These are phyloP conservation scores for Saccharomyces hybrid DNA, from an alignment of 1,139 yeast species.

Conservation along the genomic window DNA sequence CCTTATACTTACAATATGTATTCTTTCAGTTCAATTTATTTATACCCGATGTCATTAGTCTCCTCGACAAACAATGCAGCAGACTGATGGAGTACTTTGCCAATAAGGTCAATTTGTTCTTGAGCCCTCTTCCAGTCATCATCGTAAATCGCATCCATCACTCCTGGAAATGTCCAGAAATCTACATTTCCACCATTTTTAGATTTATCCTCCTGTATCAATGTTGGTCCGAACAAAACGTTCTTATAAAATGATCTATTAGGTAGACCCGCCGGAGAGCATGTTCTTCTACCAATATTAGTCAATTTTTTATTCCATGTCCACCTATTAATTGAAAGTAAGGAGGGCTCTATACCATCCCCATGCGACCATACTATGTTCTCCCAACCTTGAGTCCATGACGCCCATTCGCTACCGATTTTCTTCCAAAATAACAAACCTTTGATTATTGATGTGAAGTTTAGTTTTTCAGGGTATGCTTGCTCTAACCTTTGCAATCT, in stretches of 20 bases:
- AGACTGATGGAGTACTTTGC: constrained; percentile 33
- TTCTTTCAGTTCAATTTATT: neutral
- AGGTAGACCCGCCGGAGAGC: constrained; percentile 43
- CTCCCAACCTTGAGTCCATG: constrained; percentile 29
- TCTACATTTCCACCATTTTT: constrained; percentile 39
- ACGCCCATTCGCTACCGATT: constrained; percentile 37
- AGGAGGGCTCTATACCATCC: constrained; percentile 55
- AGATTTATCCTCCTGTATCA: constrained; percentile 24
- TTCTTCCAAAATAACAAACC: constrained; percentile 33
- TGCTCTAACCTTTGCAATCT: constrained; percentile 45
- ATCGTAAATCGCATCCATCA: constrained; percentile 48
- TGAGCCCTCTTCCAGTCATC: constrained; percentile 53
- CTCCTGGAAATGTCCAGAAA: constrained; percentile 69
- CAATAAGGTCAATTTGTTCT: constrained; percentile 43
- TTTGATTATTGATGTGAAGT: constrained; percentile 26
- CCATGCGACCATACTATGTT: constrained; percentile 24
- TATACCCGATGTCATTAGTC: constrained; percentile 18
- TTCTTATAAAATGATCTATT: constrained; percentile 64
- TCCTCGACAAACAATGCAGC: constrained; percentile 30
- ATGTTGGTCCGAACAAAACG: constrained; percentile 62
- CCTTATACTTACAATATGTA: neutral
- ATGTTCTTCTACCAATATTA: constrained; percentile 47
- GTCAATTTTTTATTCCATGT: constrained; percentile 68
- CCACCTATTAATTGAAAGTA: constrained; percentile 65
- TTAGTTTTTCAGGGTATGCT: constrained; percentile 33